phyloP scores from a whole-genome alignment of 805 yeast genomes.

The Starmerella geochares region DNA sequence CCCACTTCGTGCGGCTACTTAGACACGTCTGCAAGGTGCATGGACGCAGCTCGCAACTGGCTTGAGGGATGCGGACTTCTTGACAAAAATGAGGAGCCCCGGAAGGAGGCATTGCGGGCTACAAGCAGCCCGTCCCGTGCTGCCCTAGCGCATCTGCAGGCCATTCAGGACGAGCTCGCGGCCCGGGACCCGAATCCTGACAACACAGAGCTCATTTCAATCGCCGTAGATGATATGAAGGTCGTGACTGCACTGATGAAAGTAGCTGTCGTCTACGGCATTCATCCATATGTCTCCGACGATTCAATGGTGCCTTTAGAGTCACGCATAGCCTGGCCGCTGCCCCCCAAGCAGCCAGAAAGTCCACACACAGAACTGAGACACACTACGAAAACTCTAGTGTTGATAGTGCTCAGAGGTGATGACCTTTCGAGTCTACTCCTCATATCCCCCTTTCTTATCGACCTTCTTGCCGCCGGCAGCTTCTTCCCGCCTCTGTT shows the following conservation, averaged over 20 bases:
- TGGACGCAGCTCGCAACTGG: constrained; percentile 20
- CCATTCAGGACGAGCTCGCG: constrained; percentile 4
- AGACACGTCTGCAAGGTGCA: too few relatives aligned
- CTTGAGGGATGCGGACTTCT: neutral
- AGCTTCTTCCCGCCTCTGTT: neutral
- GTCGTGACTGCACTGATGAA: constrained; percentile 56
- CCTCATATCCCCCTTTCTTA: constrained; percentile 18
- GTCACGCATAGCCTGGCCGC: constrained; percentile 11
- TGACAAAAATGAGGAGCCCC: neutral
- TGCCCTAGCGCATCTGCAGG: constrained; percentile 5
- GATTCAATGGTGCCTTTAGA: neutral
- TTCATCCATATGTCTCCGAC: constrained; percentile 46
- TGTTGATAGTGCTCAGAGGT: constrained; percentile 18
- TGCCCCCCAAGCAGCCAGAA: constrained; percentile 4
- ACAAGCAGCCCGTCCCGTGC: neutral
- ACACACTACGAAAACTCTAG: neutral
- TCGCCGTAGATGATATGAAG: constrained; percentile 79
- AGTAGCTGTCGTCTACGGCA: constrained; percentile 56
- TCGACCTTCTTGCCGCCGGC: constrained; percentile 17
- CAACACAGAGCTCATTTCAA: constrained; percentile 32
- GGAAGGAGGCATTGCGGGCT: neutral
- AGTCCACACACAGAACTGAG: neutral
- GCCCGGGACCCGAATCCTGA: neutral
- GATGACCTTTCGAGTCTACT: constrained; percentile 32
- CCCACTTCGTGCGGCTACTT: too few relatives aligned